Percentiles rank a stretch among this genome's conserved stretches.
Conservation (phyloP, 1,139 yeast species). For the Debaryomycetaceae sp. region DNA sequence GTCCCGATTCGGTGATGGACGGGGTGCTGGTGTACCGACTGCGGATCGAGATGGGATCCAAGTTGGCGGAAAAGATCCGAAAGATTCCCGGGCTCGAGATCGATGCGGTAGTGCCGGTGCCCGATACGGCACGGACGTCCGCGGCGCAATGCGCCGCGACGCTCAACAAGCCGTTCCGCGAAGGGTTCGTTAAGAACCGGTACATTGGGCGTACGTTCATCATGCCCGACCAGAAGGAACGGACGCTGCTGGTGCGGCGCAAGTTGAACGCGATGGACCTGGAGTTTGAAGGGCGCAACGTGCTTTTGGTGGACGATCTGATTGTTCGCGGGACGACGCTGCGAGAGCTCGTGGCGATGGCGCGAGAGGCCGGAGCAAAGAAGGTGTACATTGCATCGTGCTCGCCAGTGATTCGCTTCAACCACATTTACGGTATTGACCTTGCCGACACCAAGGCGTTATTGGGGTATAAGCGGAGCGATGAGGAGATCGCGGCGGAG, state of each 20-base stretch:
- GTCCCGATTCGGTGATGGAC: constrained; percentile 93
- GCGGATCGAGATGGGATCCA: constrained; percentile 89
- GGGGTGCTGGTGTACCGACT: constrained; percentile 92
- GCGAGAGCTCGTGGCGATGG: constrained; percentile 93
- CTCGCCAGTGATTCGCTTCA: constrained; percentile 92
- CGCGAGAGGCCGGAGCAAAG: constrained; percentile 93
- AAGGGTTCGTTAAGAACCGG: constrained; percentile 93
- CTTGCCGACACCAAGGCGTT: constrained; percentile 91
- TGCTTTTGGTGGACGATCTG: constrained; percentile 91
- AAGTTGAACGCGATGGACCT: constrained; percentile 93
- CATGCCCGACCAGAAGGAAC: constrained; percentile 95
- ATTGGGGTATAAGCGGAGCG: constrained; percentile 74
- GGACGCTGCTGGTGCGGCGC: constrained; percentile 88
- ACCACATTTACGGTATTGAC: constrained; percentile 96
- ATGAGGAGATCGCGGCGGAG: constrained; percentile 61
- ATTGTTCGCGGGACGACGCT: constrained; percentile 97
- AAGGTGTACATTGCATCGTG: constrained; percentile 92
- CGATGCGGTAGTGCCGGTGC: constrained; percentile 96
- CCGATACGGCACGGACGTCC: constrained; percentile 92
- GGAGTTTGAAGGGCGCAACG: constrained; percentile 78
- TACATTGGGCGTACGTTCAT: constrained; percentile 96
- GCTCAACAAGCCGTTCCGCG: constrained; percentile 77
- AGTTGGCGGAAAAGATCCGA: constrained; percentile 65
- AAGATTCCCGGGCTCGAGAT: constrained; percentile 45
- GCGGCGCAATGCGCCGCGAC: constrained; percentile 87